These are phyloP conservation scores for Brassica napus DNA, from an alignment of 345 rosid genomes.

Conservation along the genomic window DNA sequence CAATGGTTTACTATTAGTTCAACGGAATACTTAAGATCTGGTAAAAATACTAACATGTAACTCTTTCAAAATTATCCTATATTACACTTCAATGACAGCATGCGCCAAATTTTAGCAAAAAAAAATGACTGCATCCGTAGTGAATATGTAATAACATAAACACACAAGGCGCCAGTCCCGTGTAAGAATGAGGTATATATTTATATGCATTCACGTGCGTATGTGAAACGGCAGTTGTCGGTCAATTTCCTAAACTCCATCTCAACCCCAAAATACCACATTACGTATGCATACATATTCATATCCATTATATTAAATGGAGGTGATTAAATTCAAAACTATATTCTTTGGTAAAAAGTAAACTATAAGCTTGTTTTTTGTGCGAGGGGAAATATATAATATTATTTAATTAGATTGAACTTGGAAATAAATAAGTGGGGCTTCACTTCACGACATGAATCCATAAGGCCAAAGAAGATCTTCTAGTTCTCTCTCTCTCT, in stretches of 20 bases:
- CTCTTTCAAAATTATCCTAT: background rate
- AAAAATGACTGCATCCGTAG: too few relatives aligned
- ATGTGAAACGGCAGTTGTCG: constrained; percentile 63
- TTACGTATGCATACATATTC: background rate
- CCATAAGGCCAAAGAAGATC: constrained; percentile 29
- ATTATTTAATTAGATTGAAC: constrained; percentile 5
- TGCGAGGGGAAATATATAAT: background rate
- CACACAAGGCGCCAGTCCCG: constrained; percentile 27
- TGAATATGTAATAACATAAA: background rate
- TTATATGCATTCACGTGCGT: constrained; percentile 76
- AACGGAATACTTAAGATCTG: background rate
- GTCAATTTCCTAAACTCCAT: constrained; percentile 48
- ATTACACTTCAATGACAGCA: background rate
- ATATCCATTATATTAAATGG: background rate
- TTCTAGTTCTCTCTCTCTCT: constrained; percentile 10
- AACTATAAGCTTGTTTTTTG: background rate
- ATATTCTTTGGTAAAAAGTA: background rate
- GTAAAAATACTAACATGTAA: background rate
- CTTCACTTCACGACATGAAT: constrained; percentile 26
- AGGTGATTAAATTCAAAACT: background rate
- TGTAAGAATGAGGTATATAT: constrained; percentile 45
- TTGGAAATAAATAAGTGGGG: constrained; percentile 38
- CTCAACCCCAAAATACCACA: background rate
- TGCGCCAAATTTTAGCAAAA: too few relatives aligned
- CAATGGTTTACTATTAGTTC: background rate